Conservation (phyloP, 148 eudicot species). For the Cornus florida region DNA sequence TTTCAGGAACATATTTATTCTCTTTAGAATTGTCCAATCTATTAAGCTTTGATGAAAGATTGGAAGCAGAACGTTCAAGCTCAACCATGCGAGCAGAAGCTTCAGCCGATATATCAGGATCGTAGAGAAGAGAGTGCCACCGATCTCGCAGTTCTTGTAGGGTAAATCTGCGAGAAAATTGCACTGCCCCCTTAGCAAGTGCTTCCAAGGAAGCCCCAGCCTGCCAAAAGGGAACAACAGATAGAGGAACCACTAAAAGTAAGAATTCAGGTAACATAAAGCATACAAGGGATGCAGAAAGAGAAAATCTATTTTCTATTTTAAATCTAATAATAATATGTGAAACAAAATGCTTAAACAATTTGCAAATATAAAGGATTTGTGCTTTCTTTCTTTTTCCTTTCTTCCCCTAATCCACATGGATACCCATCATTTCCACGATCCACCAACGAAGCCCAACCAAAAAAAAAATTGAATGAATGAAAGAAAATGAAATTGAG, state of each 20-base stretch:
- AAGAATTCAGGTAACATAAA: background rate
- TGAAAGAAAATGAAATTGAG: too few relatives aligned
- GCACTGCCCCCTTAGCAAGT: conserved; percentile 95
- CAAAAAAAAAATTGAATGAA: background rate
- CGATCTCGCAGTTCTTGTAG: conserved; percentile 70
- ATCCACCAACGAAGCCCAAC: background rate
- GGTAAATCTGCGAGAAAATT: conserved; percentile 72
- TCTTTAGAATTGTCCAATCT: conserved; percentile 47
- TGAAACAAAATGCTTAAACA: background rate
- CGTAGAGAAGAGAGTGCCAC: conserved; percentile 77
- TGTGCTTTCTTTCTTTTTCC: background rate
- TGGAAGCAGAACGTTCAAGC: conserved; percentile 51
- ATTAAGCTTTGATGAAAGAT: conserved; percentile 35
- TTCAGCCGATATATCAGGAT: conserved; percentile 59
- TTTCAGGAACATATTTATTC: conserved; percentile 30
- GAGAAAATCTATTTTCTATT: background rate
- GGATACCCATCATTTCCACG: background rate
- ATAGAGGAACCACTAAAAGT: background rate
- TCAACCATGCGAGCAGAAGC: conserved; percentile 63
- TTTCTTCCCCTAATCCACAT: background rate
- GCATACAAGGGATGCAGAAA: background rate
- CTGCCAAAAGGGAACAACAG: conserved; percentile 28
- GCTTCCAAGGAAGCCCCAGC: conserved; percentile 89
- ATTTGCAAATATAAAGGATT: background rate
- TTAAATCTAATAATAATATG: background rate